Conservation (phyloP, 2,329 filamentous ascomycete species). For the Mariannaea sp. region DNA sequence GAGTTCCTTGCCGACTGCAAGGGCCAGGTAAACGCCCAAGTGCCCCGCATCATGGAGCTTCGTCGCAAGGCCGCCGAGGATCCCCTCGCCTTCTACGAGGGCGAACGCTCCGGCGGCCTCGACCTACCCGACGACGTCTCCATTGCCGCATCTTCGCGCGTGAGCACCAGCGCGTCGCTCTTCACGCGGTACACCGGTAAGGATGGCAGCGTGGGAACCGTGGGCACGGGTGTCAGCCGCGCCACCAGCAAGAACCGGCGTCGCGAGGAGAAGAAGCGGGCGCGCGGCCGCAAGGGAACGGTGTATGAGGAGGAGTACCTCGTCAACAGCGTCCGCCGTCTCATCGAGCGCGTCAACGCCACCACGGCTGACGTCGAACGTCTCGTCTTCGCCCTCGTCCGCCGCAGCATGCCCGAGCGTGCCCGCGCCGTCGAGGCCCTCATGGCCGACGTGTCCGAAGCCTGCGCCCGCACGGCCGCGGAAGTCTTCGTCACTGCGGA, state of each 20-base stretch:
- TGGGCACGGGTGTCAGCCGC: constrained; percentile 73
- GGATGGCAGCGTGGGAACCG: constrained; percentile 64
- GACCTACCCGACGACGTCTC: constrained; percentile 93
- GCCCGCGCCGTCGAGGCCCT: constrained; percentile 77
- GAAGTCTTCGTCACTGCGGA: constrained; percentile 65
- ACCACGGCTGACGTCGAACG: constrained; percentile 73
- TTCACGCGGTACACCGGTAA: constrained; percentile 92
- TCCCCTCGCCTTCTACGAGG: constrained; percentile 87
- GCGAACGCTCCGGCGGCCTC: constrained; percentile 64
- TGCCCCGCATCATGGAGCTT: constrained; percentile 83
- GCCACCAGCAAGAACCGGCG: constrained; percentile 86
- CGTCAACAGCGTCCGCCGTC: constrained; percentile 80
- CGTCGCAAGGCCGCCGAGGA: constrained; percentile 81
- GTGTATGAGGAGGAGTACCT: constrained; percentile 99
- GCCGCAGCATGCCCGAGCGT: constrained; percentile 85
- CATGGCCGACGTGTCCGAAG: constrained; percentile 73
- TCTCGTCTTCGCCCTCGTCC: constrained; percentile 76
- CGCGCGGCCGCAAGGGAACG: constrained; percentile 91
- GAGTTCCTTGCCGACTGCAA: constrained; percentile 95
- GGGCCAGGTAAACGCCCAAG: constrained; percentile 79
- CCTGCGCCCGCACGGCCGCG: constrained; percentile 67
- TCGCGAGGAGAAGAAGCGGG: constrained; percentile 92
- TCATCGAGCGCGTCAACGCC: constrained; percentile 81
- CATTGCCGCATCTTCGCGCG: constrained; percentile 78
- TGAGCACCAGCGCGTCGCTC: constrained; percentile 82